A percentile compares a stretch with the other conserved stretches of the same genome.
Evolutionary conservation across 768 basidiomycete species (phyloP).

Genomic region (Amanita fuliginea): DNA sequence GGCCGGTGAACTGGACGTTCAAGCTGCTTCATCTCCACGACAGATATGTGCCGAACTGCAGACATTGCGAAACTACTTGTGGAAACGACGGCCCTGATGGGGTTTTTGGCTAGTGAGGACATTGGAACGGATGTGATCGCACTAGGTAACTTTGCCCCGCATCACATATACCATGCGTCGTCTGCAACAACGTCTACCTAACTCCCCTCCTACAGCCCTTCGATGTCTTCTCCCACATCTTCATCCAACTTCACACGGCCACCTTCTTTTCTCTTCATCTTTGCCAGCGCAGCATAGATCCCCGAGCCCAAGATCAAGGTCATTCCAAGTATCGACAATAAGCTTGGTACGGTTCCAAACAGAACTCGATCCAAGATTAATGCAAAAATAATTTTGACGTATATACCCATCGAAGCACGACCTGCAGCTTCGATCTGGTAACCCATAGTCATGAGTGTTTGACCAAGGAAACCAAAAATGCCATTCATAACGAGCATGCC

Average conservation of each 20-base stretch:
- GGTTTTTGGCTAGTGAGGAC: too few species aligned
- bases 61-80: slow-evolving; percentile 14
- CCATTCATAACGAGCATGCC: slow-evolving; percentile 38
- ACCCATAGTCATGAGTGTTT: slow-evolving; percentile 32
- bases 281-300: neutral
- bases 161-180: too few species aligned
- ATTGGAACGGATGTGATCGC: too few species aligned
- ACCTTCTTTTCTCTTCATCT: neutral
- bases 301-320: neutral
- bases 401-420: slow-evolving; percentile 47
- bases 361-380: neutral
- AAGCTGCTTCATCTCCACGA: slow-evolving; percentile 5
- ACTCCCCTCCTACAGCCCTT: too few species aligned
- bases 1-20: neutral
- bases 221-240: too few species aligned
- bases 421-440: slow-evolving; percentile 53
- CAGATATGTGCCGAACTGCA: slow-evolving; percentile 11
- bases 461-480: slow-evolving; percentile 39
- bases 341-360: neutral
- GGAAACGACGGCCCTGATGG: slow-evolving; percentile 10
- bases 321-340: neutral
- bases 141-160: too few species aligned
- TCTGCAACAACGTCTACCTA: too few species aligned
- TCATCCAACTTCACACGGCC: too few species aligned
- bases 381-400: slow-evolving; percentile 14